Percentiles rank a stretch among this genome's conserved stretches.
Conservation (phyloP, 176 grass and related monocot species). For the bread wheat (Triticum aestivum) region DNA sequence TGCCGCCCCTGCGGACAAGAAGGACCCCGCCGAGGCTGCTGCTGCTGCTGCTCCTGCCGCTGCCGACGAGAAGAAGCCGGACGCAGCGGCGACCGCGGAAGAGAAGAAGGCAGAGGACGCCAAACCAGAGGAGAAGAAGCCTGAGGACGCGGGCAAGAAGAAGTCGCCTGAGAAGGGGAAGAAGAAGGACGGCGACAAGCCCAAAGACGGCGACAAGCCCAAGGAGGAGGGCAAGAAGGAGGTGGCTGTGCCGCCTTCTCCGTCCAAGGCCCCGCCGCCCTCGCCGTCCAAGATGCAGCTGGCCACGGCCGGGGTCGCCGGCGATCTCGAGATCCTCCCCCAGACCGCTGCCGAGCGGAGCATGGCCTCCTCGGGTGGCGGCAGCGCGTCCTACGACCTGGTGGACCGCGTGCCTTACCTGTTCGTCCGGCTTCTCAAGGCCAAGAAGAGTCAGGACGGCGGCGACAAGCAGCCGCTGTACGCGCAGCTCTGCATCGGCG, state of each 20-base stretch:
- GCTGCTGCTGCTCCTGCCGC: not conserved
- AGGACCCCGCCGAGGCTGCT: slow-evolving; percentile 21
- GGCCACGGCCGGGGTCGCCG: slow-evolving; percentile 29
- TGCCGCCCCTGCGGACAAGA: not conserved
- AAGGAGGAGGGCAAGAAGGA: slow-evolving; percentile 51
- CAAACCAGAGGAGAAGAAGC: slow-evolving; percentile 49
- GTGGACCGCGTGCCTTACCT: slow-evolving; percentile 85
- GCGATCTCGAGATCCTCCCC: slow-evolving; percentile 78
- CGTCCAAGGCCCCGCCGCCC: slow-evolving; percentile 36
- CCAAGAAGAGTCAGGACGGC: slow-evolving; percentile 53
- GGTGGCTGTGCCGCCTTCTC: slow-evolving; percentile 11
- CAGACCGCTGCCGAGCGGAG: slow-evolving; percentile 44
- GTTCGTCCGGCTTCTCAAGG: slow-evolving; percentile 93
- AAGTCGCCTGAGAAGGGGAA: slow-evolving; percentile 58
- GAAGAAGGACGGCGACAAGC: slow-evolving; percentile 56
- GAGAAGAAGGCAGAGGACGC: slow-evolving; percentile 55
- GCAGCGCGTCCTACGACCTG: slow-evolving; percentile 64
- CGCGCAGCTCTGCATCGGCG: slow-evolving; percentile 75
- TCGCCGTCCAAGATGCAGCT: slow-evolving; percentile 64
- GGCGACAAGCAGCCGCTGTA: slow-evolving; percentile 35
- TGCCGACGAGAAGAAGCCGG: slow-evolving; percentile 40
- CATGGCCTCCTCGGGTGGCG: slow-evolving; percentile 36
- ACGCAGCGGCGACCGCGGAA: slow-evolving; percentile 15
- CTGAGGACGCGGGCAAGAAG: slow-evolving; percentile 45
- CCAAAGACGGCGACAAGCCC: slow-evolving; percentile 39